Percentiles rank a stretch among this genome's conserved stretches.
These are phyloP conservation scores for Collariella sp. DNA, from an alignment of 495 filamentous ascomycete species.

Conservation along the genomic window DNA sequence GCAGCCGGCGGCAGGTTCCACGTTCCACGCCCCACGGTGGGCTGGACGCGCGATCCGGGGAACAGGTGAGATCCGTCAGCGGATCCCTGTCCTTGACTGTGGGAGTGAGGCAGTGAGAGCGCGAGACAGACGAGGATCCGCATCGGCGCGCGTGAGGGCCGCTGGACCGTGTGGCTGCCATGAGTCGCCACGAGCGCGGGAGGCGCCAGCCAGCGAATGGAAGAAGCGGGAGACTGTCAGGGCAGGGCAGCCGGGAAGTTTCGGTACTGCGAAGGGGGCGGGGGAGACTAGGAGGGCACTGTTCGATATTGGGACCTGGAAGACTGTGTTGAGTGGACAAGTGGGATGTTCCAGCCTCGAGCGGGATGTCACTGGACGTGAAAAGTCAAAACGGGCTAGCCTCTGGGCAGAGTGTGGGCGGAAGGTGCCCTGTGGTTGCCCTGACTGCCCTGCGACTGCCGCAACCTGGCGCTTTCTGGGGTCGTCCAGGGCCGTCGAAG, in stretches of 20 bases:
- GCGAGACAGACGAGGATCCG: too few relatives aligned
- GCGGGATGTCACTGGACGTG: neutral
- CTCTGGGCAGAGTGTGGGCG: neutral
- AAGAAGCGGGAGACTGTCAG: neutral
- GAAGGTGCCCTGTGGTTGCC: too few relatives aligned
- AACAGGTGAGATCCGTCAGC: neutral
- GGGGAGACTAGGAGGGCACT: neutral
- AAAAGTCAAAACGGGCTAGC: constrained; percentile 1
- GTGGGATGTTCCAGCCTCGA: too few relatives aligned
- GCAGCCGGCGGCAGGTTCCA: neutral
- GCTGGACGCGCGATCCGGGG: constrained; percentile 1
- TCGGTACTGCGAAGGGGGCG: neutral
- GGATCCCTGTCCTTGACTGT: neutral
- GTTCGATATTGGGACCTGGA: neutral
- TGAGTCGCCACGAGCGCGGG: neutral
- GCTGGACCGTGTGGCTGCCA: neutral
- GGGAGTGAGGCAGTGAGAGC: neutral
- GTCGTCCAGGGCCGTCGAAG: neutral
- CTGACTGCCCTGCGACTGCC: too few relatives aligned
- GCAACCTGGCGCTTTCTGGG: neutral
- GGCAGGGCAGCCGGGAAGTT: neutral
- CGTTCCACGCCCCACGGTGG: neutral
- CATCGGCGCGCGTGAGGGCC: too few relatives aligned
- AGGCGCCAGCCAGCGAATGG: neutral
- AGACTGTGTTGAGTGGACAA: neutral